Percentiles rank a stretch among this genome's conserved stretches.
Conservation (phyloP, 805 yeast species). For the Kodamaea sagamina region DNA sequence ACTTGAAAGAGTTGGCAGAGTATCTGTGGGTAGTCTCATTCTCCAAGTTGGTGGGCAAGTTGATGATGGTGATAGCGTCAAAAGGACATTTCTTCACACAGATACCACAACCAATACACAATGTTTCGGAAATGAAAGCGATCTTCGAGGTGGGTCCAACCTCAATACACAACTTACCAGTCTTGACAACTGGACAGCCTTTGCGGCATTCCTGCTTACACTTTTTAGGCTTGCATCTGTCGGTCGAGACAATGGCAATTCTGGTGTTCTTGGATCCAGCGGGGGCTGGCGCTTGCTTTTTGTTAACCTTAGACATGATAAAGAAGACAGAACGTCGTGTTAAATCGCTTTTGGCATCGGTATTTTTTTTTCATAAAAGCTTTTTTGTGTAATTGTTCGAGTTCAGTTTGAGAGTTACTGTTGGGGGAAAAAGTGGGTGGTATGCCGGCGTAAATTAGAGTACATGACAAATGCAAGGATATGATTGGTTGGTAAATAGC, state of each 20-base stretch:
- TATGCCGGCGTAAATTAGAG: slow-evolving; percentile 21
- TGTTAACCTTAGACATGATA: slow-evolving; percentile 18
- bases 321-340: slow-evolving; percentile 4
- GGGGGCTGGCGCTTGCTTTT: slow-evolving; percentile 11
- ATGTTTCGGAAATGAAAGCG: slow-evolving; percentile 89
- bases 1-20: slow-evolving; percentile 95
- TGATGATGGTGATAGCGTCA: slow-evolving; percentile 94
- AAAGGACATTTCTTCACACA: slow-evolving; percentile 99
- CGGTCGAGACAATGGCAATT: slow-evolving; percentile 93
- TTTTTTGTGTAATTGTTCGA: slow-evolving; percentile 11
- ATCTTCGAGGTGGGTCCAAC: slow-evolving; percentile 88
- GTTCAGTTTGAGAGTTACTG: slow-evolving; percentile 1
- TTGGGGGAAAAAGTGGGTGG: slow-evolving; percentile 2
- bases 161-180: slow-evolving; percentile 97
- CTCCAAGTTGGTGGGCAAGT: slow-evolving; percentile 93
- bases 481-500: slow-evolving; percentile 10
- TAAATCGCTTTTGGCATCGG: slow-evolving; percentile 9
- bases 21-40: slow-evolving; percentile 93
- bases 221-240: slow-evolving; percentile 96
- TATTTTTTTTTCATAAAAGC: slow-evolving; percentile 15
- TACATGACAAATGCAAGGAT: slow-evolving; percentile 22
- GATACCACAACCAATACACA: slow-evolving; percentile 99
- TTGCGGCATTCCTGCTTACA: slow-evolving; percentile 98
- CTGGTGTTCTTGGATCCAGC: slow-evolving; percentile 54
- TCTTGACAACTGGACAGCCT: slow-evolving; percentile 96